Percentiles rank a stretch among this genome's conserved stretches.
These are phyloP conservation scores for Corynespora cassiicola DNA, from an alignment of 2,329 filamentous ascomycete genomes.

Conservation along the genomic window DNA sequence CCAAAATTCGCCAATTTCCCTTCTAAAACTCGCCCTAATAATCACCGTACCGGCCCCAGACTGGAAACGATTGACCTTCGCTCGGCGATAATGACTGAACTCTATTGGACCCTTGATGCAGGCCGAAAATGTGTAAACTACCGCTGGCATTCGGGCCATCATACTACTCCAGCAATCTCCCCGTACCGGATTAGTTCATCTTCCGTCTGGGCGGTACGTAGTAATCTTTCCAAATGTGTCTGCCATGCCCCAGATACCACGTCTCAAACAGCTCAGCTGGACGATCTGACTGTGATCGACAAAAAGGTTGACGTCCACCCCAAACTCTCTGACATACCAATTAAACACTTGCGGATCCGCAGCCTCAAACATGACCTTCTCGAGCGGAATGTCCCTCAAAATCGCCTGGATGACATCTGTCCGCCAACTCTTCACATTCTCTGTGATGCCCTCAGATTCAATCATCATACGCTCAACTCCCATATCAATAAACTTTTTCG, in stretches of 20 bases:
- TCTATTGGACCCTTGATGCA: no score
- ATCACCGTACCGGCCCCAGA: no score
- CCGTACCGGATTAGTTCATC: no score
- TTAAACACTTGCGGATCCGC: slow-evolving; percentile 63
- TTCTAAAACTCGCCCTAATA: no score
- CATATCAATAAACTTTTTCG: slow-evolving; percentile 56
- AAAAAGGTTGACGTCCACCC: slow-evolving; percentile 63
- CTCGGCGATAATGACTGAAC: no score
- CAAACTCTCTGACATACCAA: slow-evolving; percentile 63
- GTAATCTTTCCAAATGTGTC: slow-evolving; percentile 63
- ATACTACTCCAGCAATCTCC: no score
- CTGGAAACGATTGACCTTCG: no score
- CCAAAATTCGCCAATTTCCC: no score
- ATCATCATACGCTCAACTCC: slow-evolving; percentile 65
- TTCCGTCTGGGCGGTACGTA: slow-evolving; percentile 21
- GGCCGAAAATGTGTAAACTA: no score
- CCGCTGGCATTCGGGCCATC: no score
- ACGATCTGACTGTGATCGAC: slow-evolving; percentile 66
- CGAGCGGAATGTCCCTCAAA: slow-evolving; percentile 57
- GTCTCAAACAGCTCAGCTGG: slow-evolving; percentile 58
- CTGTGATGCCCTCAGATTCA: slow-evolving; percentile 66
- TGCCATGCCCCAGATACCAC: slow-evolving; percentile 63
- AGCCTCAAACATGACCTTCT: slow-evolving; percentile 66
- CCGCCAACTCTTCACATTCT: slow-evolving; percentile 61
- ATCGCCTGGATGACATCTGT: slow-evolving; percentile 63